Evolutionary conservation across 495 filamentous ascomycete genomes (phyloP), one percentile per base, ranked within the genome.

Genomic region (Annulohypoxylon nitens): DNA sequence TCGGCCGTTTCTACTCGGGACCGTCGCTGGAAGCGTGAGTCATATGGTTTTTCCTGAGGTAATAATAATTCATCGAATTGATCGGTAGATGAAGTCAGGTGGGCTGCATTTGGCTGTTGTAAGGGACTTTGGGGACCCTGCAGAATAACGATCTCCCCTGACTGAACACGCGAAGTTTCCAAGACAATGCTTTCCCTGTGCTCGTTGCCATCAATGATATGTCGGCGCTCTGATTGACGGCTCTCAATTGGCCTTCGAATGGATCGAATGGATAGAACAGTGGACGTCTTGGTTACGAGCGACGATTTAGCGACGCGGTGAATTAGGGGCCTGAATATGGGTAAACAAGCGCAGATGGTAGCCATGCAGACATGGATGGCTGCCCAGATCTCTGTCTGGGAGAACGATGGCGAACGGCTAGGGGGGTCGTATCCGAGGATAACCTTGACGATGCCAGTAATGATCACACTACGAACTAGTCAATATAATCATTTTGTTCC

Each of bases 271-370:
- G 45, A 64, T 16, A 69, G 11, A 12, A 68, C 4, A 26, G 26
- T 47, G 3, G 53, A 69, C 11, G 43, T 55, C 33, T 69, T 71
- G 8, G 55, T 48, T 18, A 65, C 25, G 16, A 54, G n/a, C 4
- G 47, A 41, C 4, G 64, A 71, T 1, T 33, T 25, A 18, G 62
- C 53, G 39, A 73, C 41, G 18, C 48, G 69, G 0, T 26, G 14
- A 30, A 51, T 34, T 0, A 74, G 64, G 12, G 75, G 71, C 5
- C 50, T 41, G 6, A 71, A 57, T 14, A 73, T 73, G 10, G 70
- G 70, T 26, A 73, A n/a, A 12, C 70, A 69, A 6, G 70, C 65
- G 30, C 60, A 73, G 5, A 73, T 45, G 16, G 67, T 73, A 4
- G 64, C 64, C 37, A 69, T 69, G 25, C 70, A 54, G 1, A 25